A percentile compares a stretch with the other conserved stretches of the same genome.
Conservation (phyloP, 768 basidiomycete genomes). For the Rhodotorula graminis region DNA sequence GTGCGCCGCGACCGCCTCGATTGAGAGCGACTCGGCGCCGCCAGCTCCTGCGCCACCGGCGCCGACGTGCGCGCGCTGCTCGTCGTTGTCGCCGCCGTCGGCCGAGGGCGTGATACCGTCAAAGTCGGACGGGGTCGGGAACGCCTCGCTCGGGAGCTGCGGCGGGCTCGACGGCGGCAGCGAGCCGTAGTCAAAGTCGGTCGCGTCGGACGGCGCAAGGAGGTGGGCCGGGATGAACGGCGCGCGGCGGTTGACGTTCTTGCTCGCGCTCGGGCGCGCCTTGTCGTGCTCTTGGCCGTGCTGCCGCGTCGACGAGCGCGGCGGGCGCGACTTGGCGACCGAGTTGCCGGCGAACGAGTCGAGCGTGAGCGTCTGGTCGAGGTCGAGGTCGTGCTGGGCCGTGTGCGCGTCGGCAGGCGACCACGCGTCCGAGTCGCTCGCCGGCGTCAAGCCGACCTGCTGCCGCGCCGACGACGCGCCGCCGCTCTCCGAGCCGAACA, state of each 20-base stretch:
- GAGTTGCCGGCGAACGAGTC: slow-evolving; percentile 4
- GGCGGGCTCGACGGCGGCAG: slow-evolving; percentile 36
- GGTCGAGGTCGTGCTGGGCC: neutral
- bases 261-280: neutral
- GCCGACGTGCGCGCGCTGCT: neutral
- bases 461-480: neutral
- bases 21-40: neutral
- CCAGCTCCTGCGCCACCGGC: neutral
- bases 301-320: neutral
- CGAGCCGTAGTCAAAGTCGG: slow-evolving; percentile 27
- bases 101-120: slow-evolving; percentile 35
- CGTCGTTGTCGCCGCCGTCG: slow-evolving; percentile 30
- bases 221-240: slow-evolving; percentile 21
- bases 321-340: neutral
- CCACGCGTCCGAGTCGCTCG: slow-evolving; percentile 28
- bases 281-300: neutral
- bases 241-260: slow-evolving; percentile 7
- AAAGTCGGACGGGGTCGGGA: slow-evolving; percentile 35
- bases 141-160: slow-evolving; percentile 26
- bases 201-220: slow-evolving; percentile 26
- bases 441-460: slow-evolving; percentile 18
- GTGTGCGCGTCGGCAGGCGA: slow-evolving; percentile 3
- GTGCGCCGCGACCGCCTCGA: slow-evolving; percentile 22
- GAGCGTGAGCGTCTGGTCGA: slow-evolving; percentile 15
- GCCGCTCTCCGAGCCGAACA: neutral